A percentile compares a stretch with the other conserved stretches of the same genome.
These are phyloP conservation scores for Psilocybe cubensis DNA, from an alignment of 768 basidiomycete genomes.

Conservation along the genomic window DNA sequence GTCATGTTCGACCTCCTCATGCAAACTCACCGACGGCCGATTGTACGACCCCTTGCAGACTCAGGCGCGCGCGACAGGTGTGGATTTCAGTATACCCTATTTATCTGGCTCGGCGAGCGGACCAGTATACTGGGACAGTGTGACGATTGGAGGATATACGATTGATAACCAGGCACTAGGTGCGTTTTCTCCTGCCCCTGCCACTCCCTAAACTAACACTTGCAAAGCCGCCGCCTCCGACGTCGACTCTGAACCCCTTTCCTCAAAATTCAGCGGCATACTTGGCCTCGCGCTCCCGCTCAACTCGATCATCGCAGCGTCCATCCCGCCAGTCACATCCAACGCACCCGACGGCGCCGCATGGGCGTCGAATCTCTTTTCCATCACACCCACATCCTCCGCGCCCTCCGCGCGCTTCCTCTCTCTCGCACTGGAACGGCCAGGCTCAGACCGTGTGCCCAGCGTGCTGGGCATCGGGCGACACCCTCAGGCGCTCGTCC, in stretches of 20 bases:
- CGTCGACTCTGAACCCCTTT: constrained; percentile 61
- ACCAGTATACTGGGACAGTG: constrained; percentile 70
- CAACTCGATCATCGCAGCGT: constrained; percentile 65
- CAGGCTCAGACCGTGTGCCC: constrained; percentile 59
- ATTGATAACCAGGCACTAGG: constrained; percentile 74
- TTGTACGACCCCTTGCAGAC: constrained; percentile 67
- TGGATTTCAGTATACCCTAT: constrained; percentile 56
- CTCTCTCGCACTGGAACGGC: constrained; percentile 69
- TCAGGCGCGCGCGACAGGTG: constrained; percentile 43
- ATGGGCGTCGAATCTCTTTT: constrained; percentile 72
- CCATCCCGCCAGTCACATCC: constrained; percentile 49
- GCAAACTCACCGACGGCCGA: constrained; percentile 46
- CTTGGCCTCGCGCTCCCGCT: constrained; percentile 77
- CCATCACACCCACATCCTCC: constrained; percentile 53
- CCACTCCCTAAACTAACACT: neutral
- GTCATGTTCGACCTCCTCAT: constrained; percentile 60
- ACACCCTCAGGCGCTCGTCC: constrained; percentile 59
- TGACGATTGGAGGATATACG: constrained; percentile 64
- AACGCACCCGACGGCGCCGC: constrained; percentile 67
- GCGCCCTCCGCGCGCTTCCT: constrained; percentile 69
- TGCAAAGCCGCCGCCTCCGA: constrained; percentile 57
- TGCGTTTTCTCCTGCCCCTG: constrained; percentile 30
- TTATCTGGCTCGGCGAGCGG: constrained; percentile 62
- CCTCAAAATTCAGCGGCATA: constrained; percentile 62
- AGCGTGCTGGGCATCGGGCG: constrained; percentile 70